Evolutionary conservation across 2,329 filamentous ascomycete genomes (phyloP).

Genomic region (Fusarium stilboides): DNA sequence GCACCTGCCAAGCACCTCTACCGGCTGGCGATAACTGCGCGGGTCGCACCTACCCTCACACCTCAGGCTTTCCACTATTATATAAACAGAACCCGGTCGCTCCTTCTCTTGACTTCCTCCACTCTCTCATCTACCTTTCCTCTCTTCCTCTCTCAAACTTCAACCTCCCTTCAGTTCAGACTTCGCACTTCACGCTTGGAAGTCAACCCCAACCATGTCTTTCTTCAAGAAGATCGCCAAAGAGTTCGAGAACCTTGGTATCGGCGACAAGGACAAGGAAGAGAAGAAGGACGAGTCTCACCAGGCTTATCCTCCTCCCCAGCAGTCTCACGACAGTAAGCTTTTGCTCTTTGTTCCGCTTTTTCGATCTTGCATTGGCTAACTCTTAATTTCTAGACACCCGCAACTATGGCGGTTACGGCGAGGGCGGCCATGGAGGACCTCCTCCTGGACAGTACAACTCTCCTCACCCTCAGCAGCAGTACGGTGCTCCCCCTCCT

Average conservation of each 20-base stretch:
- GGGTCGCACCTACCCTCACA: slow-evolving; percentile 21
- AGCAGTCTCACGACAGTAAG: slow-evolving; percentile 42
- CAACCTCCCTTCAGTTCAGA: not conserved
- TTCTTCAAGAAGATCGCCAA: slow-evolving; percentile 62
- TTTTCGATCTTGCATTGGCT: not conserved
- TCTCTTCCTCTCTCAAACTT: slow-evolving; percentile 11
- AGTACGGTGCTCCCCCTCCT: slow-evolving; percentile 46
- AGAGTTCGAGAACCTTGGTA: slow-evolving; percentile 63
- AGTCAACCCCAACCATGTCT: slow-evolving; percentile 55
- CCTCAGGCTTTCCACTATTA: slow-evolving; percentile 32
- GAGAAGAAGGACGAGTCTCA: slow-evolving; percentile 44
- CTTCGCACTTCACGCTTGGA: slow-evolving; percentile 22
- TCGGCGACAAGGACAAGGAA: slow-evolving; percentile 58
- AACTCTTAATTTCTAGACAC: slow-evolving; percentile 29
- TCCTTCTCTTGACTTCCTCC: slow-evolving; percentile 19
- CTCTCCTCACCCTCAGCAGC: slow-evolving; percentile 56
- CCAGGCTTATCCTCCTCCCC: slow-evolving; percentile 28
- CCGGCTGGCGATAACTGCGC: slow-evolving; percentile 31
- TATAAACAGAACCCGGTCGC: slow-evolving; percentile 37
- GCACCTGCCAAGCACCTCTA: slow-evolving; percentile 31
- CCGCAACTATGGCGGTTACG: slow-evolving; percentile 50
- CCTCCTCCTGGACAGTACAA: slow-evolving; percentile 48
- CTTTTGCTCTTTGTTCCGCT: not conserved
- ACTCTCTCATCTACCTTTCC: slow-evolving; percentile 14
- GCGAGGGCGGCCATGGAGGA: slow-evolving; percentile 38